A percentile compares a stretch with the other conserved stretches of the same genome.
These are phyloP conservation scores for Neopestalotiopsis rosae DNA, from an alignment of 2,329 filamentous ascomycete genomes.

Conservation along the genomic window DNA sequence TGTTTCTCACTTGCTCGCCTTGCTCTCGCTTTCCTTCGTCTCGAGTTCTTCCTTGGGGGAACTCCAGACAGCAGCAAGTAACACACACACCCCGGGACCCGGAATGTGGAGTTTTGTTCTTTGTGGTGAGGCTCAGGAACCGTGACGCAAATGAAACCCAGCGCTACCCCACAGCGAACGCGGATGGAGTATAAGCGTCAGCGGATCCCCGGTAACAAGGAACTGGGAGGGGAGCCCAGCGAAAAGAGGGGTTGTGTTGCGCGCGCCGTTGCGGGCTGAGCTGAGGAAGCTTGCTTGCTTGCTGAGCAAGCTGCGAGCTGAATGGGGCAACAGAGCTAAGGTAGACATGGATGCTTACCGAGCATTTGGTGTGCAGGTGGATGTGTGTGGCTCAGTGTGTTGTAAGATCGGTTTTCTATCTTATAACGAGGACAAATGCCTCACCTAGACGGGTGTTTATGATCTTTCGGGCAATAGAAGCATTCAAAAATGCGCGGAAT, in stretches of 20 bases:
- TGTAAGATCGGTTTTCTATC: too few species aligned
- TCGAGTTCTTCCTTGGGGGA: neutral
- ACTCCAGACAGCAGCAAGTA: neutral
- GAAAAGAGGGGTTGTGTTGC: neutral
- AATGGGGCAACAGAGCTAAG: too few species aligned
- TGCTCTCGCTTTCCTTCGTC: neutral
- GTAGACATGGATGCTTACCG: too few species aligned
- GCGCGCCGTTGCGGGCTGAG: neutral
- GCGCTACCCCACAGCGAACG: constrained; percentile 4
- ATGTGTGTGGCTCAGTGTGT: too few species aligned
- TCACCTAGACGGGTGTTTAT: too few species aligned
- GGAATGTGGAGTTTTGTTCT: neutral
- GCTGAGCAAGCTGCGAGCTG: too few species aligned
- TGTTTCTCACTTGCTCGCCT: too few species aligned
- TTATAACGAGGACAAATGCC: too few species aligned
- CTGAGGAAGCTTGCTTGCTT: neutral
- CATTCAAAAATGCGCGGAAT: neutral
- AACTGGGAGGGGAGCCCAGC: neutral
- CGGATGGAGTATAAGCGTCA: constrained; percentile 4
- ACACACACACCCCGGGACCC: neutral
- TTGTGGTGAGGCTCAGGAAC: neutral
- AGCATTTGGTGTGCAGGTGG: too few species aligned
- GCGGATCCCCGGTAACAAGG: neutral
- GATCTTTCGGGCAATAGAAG: too few species aligned
- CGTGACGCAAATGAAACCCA: constrained; percentile 13